Evolutionary conservation across 2,329 filamentous ascomycete species (phyloP), one percentile per base, ranked within the genome.

Genomic region (Aspergillus floridensis): DNA sequence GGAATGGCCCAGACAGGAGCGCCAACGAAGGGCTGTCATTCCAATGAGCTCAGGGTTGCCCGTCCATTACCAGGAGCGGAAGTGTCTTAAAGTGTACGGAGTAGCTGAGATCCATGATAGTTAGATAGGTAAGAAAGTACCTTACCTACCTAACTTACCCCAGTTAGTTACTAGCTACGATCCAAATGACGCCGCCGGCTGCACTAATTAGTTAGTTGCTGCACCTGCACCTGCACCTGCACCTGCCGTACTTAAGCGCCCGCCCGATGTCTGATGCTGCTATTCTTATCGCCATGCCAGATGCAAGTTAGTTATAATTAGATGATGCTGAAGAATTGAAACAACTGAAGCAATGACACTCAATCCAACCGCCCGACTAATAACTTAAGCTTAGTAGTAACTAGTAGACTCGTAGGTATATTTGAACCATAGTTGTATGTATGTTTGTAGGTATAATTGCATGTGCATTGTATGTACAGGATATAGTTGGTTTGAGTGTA

Each of bases 181-280:
- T 29, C 26, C 26, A 29, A 29, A 35, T 35, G 32, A 35, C 32
- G 32, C 32, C 32, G 32, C 4, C 32, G 32, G 32, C 32, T 35
- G 14, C 32, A 44, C 38, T 44, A 44, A 44, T 44, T 22, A 29
- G 26, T 29, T 55, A n/a, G 48, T 48, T 55, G 47, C 41, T 44
- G 53, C 41, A 47, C 41, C 26, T 29, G 26, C 26, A 47, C 41
- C 26, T 29, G 26, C 26, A 29, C 26, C 26, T 29, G 26, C 26
- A 8, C 26, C 7, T 29, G 50, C 29, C 50, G 53, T 46, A 55
- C 53, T 48, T 55, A 55, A 55, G 53, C 53, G 53, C 53, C 53
- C 53, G 53, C 26, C 10, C 41, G 16, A 21, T 24, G 16, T 29
- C 22, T 47, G 38, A 54, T 54, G 52, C 52, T 54, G 26, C 24